Evolutionary conservation across 441 rosid species (phyloP), one percentile per base, ranked within the genome.

Genomic region (Codiaeum variegatum): DNA sequence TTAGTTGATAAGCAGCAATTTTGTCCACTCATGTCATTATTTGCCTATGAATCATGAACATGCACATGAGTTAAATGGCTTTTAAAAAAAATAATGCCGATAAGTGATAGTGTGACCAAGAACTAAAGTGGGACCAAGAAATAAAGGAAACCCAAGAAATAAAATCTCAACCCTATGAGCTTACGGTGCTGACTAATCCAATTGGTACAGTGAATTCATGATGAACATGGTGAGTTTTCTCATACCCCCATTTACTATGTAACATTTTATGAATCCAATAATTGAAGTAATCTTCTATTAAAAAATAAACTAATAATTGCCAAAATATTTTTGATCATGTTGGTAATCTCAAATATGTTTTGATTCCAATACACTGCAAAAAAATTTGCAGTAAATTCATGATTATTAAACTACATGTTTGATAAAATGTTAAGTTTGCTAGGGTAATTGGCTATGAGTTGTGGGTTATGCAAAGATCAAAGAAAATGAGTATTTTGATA

Each of bases 91-190:
- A n/a, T n/a, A n/a, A n/a, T n/a, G 71, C 97, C 96, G 90, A 51
- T 83, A 84, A 1, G 88, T 87, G 47, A 85, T 78, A 62, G 90
- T 84, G 73, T 92, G 97, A 11, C 97, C 88, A 24, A 94, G 94
- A 80, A 40, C 94, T 49, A 90, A 77, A 0, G 87, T 94, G 3
- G 97, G 97, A 28, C 94, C 97, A 44, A 91, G 80, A 78, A 88
- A 87, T 47, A 94, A 83, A 11, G 97, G 94, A 65, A 90, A 78
- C n/a, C 94, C 97, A 13, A 88, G 88, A 69, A 90, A 70, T 82
- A 91, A 80, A 62, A 88, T 64, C 79, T 90, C 94, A 73, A 88
- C 86, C 97, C 94, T 89, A 75, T 91, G 97, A 0, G 94, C 93
- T 52, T 91, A 86, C 3, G 94, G 90, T 0, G 91, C 94, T 8